Conservation (phyloP, 305 asterid genomes). For the Plantago lanceolata region DNA sequence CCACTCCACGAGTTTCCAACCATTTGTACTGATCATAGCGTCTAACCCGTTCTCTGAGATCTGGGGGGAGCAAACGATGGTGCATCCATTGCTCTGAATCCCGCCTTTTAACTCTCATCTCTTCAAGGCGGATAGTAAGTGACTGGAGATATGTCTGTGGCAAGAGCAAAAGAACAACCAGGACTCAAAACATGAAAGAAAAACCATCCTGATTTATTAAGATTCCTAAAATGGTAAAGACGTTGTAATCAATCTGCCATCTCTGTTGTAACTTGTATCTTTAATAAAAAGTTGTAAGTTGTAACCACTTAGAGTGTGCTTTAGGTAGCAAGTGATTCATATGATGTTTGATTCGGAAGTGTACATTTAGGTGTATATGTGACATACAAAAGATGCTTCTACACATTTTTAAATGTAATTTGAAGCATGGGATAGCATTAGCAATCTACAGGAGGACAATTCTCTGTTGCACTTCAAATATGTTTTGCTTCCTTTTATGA, state of each 20-base stretch:
- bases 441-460: not conserved
- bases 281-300: too few relatives aligned
- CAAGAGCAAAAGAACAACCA: slow-evolving; percentile 24
- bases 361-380: not conserved
- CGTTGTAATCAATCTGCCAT: too few relatives aligned
- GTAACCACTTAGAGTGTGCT: not conserved
- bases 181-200: slow-evolving; percentile 2
- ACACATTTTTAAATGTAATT: too few relatives aligned
- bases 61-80: slow-evolving; percentile 95
- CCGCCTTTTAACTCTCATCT: slow-evolving; percentile 99
- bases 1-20: slow-evolving; percentile 99
- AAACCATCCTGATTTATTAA: slow-evolving; percentile 4
- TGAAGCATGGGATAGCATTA: not conserved
- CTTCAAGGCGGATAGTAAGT: slow-evolving; percentile 97
- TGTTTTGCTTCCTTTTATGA: not conserved
- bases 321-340: not conserved
- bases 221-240: slow-evolving; percentile 3
- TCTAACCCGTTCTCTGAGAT: slow-evolving; percentile 87
- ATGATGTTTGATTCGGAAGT: not conserved
- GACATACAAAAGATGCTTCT: not conserved
- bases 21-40: slow-evolving; percentile 98
- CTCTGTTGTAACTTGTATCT: too few relatives aligned
- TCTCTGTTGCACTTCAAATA: not conserved
- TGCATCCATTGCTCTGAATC: slow-evolving; percentile 99
- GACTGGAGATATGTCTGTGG: slow-evolving; percentile 99